Base-by-base conservation (phyloP, 1,284 basidiomycete genomes). In the Schizophyllum amplum region DNA sequence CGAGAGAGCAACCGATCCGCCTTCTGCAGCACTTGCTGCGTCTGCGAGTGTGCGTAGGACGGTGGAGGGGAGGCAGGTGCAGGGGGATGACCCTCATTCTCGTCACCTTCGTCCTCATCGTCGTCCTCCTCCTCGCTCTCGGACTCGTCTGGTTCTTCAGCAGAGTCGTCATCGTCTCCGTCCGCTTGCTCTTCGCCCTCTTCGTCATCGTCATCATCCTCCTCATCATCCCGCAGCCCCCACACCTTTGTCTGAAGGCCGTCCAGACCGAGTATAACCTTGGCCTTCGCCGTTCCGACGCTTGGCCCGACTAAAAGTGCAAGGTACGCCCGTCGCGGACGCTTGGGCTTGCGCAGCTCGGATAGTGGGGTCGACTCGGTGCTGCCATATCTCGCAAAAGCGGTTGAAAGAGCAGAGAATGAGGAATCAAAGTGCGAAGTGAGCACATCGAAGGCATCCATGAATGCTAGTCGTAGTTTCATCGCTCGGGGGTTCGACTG, bases 361-460 rank as follows among this genome's bases (percentile, higher is more conserved):
- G 62, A 24, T 9, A 13, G 52, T 7, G 27, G 7, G 26, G 49
- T 48, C 13, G 24, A 24, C 15, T 24, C 22, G n/a, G 33, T n/a
- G 5, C 47, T 54, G n/a, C 61, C 53, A 52, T 64, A 66, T 20
- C 66, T 72, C 1, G 81, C 81, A 47, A 85, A 71, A 1, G 86
- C 82, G 0, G 81, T 83, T 1, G 86, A 85, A 1, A 90, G 73
- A 0, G 84, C 79, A 4, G 80, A 76, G 66, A 89, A 90, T 0
- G 87, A 89, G 0, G 86, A 86, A 52, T 78, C 74, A 7, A 90
- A 72, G 67, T 90, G 87, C 1, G 84, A 89, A 0, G 80, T 72
- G n/a, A 90, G 76, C 0, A 78, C 82, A 63, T 90, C 87, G 56
- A 83, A 84, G 1, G 86, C 79, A 2, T 75, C 69, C 5, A 89